Conservation (phyloP, 768 basidiomycete species). For the Dendrothele bispora region DNA sequence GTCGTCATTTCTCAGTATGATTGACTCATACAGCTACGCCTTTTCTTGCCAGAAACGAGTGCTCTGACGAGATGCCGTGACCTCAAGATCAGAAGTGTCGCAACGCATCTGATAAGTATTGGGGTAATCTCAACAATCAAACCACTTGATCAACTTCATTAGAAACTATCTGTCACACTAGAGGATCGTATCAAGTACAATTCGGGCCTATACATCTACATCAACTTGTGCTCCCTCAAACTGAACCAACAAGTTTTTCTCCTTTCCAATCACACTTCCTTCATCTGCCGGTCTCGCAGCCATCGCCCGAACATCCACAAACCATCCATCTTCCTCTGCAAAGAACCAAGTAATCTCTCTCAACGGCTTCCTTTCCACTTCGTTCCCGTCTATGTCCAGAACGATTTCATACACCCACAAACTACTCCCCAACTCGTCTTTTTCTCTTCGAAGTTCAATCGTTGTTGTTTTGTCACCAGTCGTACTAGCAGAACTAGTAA, state of each 20-base stretch:
- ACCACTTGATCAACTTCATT: too few species aligned
- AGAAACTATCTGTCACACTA: too few species aligned
- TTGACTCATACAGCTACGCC: too few species aligned
- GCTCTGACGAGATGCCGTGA: too few species aligned
- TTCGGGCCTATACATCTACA: too few species aligned
- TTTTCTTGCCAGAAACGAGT: too few species aligned
- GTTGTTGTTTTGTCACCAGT: background rate
- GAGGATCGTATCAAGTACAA: too few species aligned
- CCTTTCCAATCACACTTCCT: background rate
- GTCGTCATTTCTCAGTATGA: too few species aligned
- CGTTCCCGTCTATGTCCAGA: slow-evolving; percentile 1
- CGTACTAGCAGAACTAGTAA: background rate
- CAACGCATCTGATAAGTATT: too few species aligned
- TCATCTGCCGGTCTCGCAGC: slow-evolving; percentile 9
- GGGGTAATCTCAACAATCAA: too few species aligned
- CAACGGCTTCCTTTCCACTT: slow-evolving; percentile 5
- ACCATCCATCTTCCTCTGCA: slow-evolving; percentile 12
- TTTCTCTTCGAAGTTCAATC: slow-evolving; percentile 8
- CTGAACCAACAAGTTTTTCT: slow-evolving; percentile 1
- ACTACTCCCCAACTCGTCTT: slow-evolving; percentile 3
- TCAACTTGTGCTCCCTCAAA: background rate
- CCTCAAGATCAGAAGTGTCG: too few species aligned
- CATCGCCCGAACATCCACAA: slow-evolving; percentile 2
- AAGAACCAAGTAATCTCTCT: slow-evolving; percentile 12
- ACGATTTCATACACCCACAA: slow-evolving; percentile 11